Evolutionary conservation across 257 asterid genomes (phyloP).

Genomic region (Parsonsia alboflavescens): DNA sequence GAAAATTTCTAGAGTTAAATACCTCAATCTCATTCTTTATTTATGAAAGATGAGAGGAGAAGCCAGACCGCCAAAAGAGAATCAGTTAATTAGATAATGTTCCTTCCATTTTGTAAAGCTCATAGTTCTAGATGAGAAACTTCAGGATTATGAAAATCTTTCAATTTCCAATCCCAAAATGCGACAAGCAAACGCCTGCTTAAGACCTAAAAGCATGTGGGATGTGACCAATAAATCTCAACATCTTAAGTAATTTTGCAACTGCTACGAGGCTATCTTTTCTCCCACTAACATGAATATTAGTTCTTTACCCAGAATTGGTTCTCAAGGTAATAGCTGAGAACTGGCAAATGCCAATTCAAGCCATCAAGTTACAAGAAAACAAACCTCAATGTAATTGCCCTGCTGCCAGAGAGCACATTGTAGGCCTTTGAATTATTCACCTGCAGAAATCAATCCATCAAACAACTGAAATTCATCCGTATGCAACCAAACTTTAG

Average conservation of each 20-base stretch:
- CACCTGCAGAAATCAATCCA: constrained; percentile 46
- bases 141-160: not conserved
- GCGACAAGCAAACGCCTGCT: not conserved
- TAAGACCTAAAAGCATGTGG: not conserved
- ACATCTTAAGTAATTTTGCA: not conserved
- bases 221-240: not conserved
- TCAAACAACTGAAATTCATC: constrained; percentile 14
- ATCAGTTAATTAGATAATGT: not conserved
- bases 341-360: not conserved
- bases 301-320: not conserved
- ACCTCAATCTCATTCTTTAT: not conserved
- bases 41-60: not conserved
- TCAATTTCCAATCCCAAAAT: not conserved
- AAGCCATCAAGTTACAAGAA: constrained; percentile 7
- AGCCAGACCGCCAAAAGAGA: not conserved
- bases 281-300: not conserved
- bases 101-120: not conserved
- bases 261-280: not conserved
- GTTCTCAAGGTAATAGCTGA: not conserved
- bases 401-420: constrained; percentile 56
- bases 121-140: not conserved
- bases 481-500: not conserved
- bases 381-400: constrained; percentile 62
- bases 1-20: not conserved
- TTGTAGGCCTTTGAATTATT: constrained; percentile 60